A percentile compares a stretch with the other conserved stretches of the same genome.
Evolutionary conservation across 495 filamentous ascomycete species (phyloP).

Genomic region (Corynascus novoguineensis): DNA sequence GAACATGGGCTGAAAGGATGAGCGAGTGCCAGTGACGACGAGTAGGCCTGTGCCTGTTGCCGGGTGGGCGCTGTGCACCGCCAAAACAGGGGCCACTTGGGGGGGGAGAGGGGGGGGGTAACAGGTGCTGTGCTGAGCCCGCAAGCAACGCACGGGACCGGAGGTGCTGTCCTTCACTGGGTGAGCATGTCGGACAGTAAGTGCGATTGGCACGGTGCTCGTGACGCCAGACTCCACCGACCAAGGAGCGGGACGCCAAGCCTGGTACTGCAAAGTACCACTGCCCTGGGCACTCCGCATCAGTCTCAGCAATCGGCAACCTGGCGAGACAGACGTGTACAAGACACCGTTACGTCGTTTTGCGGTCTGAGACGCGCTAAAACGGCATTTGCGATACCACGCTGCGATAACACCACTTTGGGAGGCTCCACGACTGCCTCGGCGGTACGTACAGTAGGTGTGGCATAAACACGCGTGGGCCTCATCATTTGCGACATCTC

Average conservation of each 20-base stretch:
- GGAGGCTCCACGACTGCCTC: no score
- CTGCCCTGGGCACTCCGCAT: neutral
- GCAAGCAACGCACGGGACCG: slow-evolving; percentile 10
- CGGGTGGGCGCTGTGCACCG: slow-evolving; percentile 5
- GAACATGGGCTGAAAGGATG: slow-evolving; percentile 12
- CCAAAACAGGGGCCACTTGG: neutral
- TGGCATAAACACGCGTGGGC: neutral
- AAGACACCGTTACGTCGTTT: slow-evolving; percentile 12
- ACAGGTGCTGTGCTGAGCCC: slow-evolving; percentile 5
- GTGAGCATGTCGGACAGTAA: neutral
- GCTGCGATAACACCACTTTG: slow-evolving; percentile 25
- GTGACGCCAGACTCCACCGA: slow-evolving; percentile 23
- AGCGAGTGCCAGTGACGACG: slow-evolving; percentile 14
- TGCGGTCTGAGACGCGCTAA: slow-evolving; percentile 16
- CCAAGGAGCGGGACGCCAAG: neutral
- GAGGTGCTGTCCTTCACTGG: slow-evolving; percentile 2
- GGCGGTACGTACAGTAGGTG: no score
- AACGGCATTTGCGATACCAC: slow-evolving; percentile 31
- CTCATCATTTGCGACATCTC: slow-evolving; percentile 17
- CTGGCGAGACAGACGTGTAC: slow-evolving; percentile 7
- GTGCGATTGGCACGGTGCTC: slow-evolving; percentile 22
- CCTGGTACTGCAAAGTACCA: slow-evolving; percentile 18
- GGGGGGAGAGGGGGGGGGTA: neutral
- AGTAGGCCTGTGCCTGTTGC: slow-evolving; percentile 13
- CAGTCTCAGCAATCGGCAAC: neutral